Base-by-base conservation (phyloP, 2,329 filamentous ascomycete genomes). In the Sporothrix protearum region DNA sequence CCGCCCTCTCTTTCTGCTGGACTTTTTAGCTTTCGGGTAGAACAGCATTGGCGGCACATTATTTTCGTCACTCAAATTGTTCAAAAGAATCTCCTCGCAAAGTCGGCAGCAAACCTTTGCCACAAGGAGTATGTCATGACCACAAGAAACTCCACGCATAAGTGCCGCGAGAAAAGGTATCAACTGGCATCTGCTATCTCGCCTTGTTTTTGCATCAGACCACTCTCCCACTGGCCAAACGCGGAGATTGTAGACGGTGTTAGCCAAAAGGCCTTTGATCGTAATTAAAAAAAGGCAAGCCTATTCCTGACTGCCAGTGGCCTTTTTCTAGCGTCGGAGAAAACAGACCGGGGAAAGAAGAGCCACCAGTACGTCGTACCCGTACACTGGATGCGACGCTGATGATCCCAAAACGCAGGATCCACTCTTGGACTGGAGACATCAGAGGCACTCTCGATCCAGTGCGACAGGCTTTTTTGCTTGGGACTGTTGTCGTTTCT, bases 301-400 rank as follows among this genome's bases (percentile, higher is more conserved):
- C n/a, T 63, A n/a, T 42, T 42, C n/a, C 59, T 42, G 36, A 19
- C n/a, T 45, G 22, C 39, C 14, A 59, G 36, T 45, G 7, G 6
- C 14, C 3, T 39, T 45, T 8, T 49, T 30, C 2, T 4, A 33
- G 14, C 7, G 39, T 64, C 30, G 55, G 36, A 53, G 45, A n/a
- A 28, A 19, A 57, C 28, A 51, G 25, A 63, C 39, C 55, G 39
- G 30, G 39, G 55, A 6, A 64, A 12, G 19, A 28, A 22, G 25
- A 45, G 12, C 6, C 6, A 49, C n/a, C 22, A 28, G 14, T 9
- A 2, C 3, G 63, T 33, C 55, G 16, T 55, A 39, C 49, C 67
- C 33, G 30, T 53, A 53, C 47, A 42, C 64, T 68, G 49, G 36
- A 69, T 69, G 36, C 68, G 68, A 69, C 53, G 22, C 28, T 69